Conservation (phyloP, 768 basidiomycete species). For the Lactarius quietus region DNA sequence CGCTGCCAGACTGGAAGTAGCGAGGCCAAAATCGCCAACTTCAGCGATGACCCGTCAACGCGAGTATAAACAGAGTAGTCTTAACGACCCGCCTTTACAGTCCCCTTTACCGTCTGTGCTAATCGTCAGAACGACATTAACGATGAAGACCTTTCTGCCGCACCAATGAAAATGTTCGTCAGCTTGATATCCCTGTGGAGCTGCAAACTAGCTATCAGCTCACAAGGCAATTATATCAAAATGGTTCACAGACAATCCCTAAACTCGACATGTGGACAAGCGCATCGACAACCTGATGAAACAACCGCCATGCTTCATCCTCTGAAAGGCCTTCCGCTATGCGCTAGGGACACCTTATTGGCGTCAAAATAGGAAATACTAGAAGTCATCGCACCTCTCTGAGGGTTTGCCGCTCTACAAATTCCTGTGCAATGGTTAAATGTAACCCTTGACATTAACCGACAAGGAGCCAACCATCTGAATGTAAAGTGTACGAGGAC, state of each 20-base stretch:
- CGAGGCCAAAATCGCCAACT: conserved; percentile 94
- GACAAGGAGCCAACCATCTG: conserved; percentile 66
- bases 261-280: conserved; percentile 84
- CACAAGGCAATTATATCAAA: neutral
- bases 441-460: neutral
- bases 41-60: conserved; percentile 20
- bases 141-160: conserved; percentile 25
- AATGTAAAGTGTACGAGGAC: conserved; percentile 72
- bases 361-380: conserved; percentile 11
- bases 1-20: conserved; percentile 75
- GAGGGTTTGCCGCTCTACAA: conserved; percentile 87
- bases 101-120: conserved; percentile 71
- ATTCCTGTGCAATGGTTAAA: conserved; percentile 52
- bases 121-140: conserved; percentile 5
- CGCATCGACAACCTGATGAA: conserved; percentile 87
- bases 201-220: conserved; percentile 32
- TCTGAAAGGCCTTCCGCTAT: conserved; percentile 79
- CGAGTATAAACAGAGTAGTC: neutral
- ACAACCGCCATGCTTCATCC: conserved; percentile 85
- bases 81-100: conserved; percentile 56
- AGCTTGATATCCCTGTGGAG: conserved; percentile 88
- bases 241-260: conserved; percentile 61
- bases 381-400: conserved; percentile 54
- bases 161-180: conserved; percentile 92
- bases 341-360: conserved; percentile 39